phyloP scores from a whole-genome alignment of 2,329 filamentous ascomycete species.

The Fusarium nisikadoi region DNA sequence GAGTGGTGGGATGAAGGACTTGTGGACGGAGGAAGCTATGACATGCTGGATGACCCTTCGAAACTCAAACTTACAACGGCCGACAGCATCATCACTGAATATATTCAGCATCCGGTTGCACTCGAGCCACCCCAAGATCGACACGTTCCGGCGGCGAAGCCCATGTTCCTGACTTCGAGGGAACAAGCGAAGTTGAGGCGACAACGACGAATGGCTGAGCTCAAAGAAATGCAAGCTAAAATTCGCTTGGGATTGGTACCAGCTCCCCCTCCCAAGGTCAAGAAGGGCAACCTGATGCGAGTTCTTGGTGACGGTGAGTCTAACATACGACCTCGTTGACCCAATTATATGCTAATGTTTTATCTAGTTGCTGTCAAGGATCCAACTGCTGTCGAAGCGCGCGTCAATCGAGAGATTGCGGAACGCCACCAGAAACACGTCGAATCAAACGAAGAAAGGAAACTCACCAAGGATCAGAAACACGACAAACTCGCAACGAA shows the following conservation, averaged over 20 bases:
- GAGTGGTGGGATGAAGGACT: constrained; percentile 99
- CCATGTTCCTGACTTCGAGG: constrained; percentile 90
- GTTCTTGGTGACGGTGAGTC: constrained; percentile 83
- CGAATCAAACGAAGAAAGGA: constrained; percentile 81
- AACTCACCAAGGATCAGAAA: constrained; percentile 87
- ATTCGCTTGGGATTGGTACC: constrained; percentile 90
- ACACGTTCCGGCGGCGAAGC: constrained; percentile 79
- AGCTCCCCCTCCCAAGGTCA: constrained; percentile 93
- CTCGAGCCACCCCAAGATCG: constrained; percentile 93
- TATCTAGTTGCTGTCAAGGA: constrained; percentile 78
- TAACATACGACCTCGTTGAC: background rate
- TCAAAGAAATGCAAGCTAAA: constrained; percentile 97
- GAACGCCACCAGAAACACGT: constrained; percentile 85
- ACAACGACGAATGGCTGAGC: constrained; percentile 88
- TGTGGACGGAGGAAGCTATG: constrained; percentile 79
- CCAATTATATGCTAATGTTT: constrained; percentile 32
- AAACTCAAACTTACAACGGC: constrained; percentile 78
- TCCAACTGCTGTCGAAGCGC: constrained; percentile 94
- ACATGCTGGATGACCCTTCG: constrained; percentile 70
- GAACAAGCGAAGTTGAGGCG: constrained; percentile 92
- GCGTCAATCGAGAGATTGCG: constrained; percentile 91
- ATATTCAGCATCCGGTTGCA: constrained; percentile 91
- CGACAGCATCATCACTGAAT: constrained; percentile 90
- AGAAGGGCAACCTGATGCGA: constrained; percentile 97
- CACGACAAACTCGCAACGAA: constrained; percentile 85